Conservation (phyloP, 2,329 filamentous ascomycete species). For the Aspergillus latus region DNA sequence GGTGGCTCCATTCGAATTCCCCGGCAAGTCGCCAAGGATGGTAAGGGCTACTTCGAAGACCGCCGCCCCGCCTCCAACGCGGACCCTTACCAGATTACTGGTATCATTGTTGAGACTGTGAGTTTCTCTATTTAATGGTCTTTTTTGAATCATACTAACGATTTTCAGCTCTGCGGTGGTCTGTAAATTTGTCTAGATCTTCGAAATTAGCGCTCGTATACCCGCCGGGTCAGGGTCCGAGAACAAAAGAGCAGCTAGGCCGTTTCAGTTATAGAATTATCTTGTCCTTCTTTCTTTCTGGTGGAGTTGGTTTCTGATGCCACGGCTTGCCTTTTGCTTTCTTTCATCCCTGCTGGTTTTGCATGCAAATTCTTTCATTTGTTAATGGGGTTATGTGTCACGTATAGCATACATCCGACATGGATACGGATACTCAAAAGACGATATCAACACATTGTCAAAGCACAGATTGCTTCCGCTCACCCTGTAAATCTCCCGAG, state of each 20-base stretch:
- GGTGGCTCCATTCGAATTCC: constrained; percentile 92
- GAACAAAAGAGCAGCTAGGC: constrained; percentile 37
- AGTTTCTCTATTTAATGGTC: constrained; percentile 16
- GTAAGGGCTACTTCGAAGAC: constrained; percentile 93
- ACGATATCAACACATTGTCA: background rate
- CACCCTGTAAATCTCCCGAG: no score
- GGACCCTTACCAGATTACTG: constrained; percentile 81
- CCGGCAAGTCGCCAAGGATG: constrained; percentile 77
- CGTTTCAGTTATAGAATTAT: constrained; percentile 29
- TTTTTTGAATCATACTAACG: constrained; percentile 10
- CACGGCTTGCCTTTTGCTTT: constrained; percentile 27
- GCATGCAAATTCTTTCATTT: constrained; percentile 25
- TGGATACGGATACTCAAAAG: background rate
- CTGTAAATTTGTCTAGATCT: constrained; percentile 36
- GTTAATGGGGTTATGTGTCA: constrained; percentile 30
- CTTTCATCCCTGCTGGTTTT: constrained; percentile 26
- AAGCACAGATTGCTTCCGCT: no score
- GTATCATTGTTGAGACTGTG: constrained; percentile 74
- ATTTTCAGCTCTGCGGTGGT: constrained; percentile 40
- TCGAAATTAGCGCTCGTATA: constrained; percentile 41
- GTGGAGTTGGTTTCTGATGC: constrained; percentile 23
- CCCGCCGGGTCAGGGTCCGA: constrained; percentile 39
- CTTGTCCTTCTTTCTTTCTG: constrained; percentile 23
- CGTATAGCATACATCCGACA: constrained; percentile 27
- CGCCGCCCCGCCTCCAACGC: constrained; percentile 80